Evolutionary conservation across 2,329 filamentous ascomycete genomes (phyloP), one percentile per base, ranked within the genome.

Genomic region (Colletotrichum aenigma): DNA sequence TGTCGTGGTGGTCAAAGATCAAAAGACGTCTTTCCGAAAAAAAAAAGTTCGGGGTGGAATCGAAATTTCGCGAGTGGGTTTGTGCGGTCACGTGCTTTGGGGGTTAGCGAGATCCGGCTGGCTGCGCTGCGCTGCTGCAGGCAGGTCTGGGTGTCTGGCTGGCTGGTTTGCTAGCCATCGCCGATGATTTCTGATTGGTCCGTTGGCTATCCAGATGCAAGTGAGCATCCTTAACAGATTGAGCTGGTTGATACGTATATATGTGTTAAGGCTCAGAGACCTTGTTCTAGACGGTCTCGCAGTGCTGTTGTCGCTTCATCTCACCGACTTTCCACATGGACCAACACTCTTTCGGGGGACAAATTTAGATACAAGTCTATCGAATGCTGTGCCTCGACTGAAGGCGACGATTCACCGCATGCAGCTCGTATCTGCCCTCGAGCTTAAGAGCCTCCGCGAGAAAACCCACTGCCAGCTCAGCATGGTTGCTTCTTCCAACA

Each of bases 1-100:
- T 80, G 80, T 77, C 79, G 80, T 80, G 79, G 79, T 81, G 81
- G 81, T 78, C 78, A 78, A 80, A 36, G 66, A 55, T 71, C 60
- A 77, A 76, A 75, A 76, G n/a, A 2, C 43, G 6, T 12, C 34
- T 21, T 10, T 34, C 7, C 3, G 18, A 30, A 72, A 68, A 75
- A 75, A 75, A 75, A 73, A 72, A 72, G 60, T 66, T 76, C 56
- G 43, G 18, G 28, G 36, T 52, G 62, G 66, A 69, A 52, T 67
- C 32, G 26, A 36, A 68, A 74, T 74, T 71, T 74, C 28, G 43
- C 38, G 58, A 43, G 67, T 78, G 55, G 43, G 26, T 69, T 73
- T 81, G 81, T 80, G 80, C 7, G 77, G 74, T 81, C 81, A 81
- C 80, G 80, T 81, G 80, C 34, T 4, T 36, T 43, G 36, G 38